Base-by-base conservation (phyloP, 257 asterid genomes). In the Marsdenia floribunda region DNA sequence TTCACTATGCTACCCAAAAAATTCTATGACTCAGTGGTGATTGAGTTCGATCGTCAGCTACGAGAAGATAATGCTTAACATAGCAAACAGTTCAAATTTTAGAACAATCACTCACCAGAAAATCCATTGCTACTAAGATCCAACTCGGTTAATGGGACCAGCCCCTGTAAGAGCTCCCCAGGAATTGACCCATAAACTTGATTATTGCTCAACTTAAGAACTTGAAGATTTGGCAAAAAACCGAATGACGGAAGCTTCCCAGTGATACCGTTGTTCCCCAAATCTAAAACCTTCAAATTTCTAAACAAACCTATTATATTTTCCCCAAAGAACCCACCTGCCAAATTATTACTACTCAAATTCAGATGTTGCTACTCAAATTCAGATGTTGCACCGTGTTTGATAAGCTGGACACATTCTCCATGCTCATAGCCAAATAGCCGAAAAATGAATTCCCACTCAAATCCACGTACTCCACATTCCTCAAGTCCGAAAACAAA, bases 111-210 rank as follows among this genome's bases (percentile, higher is more conserved):
- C 83, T 87, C 80, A 90, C 97, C 96, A 35, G 92, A 90, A 84
- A 92, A 84, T 70, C 90, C 90, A 80, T 92, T 92, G 69, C 83
- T 79, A 74, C 89, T 86, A 84, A 92, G 96, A 87, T 92, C 97
- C 83, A 92, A 81, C 79, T 90, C 96, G 73, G 58, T 80, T 86
- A 92, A 87, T 8, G 89, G 92, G 38, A 82, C 79, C 40, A 54
- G 84, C n/a, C 92, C 93, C 78, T 87, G 89, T 83, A 92, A 79
- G 61, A 92, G 83, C 75, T 86, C 93, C 65, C 9, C 81, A 0
- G 97, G 96, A 26, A 92, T 70, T 50, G 87, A 69, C 60, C 97
- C 97, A 40, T 38, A 81, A 26, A 92, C 80, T 86, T 82, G 86
- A 83, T 92, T 92, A 76, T 73, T 82, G 55, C 92, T 91, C 33